Evolutionary conservation across 2,329 filamentous ascomycete genomes (phyloP).

Genomic region (Hypocrella siamensis): DNA sequence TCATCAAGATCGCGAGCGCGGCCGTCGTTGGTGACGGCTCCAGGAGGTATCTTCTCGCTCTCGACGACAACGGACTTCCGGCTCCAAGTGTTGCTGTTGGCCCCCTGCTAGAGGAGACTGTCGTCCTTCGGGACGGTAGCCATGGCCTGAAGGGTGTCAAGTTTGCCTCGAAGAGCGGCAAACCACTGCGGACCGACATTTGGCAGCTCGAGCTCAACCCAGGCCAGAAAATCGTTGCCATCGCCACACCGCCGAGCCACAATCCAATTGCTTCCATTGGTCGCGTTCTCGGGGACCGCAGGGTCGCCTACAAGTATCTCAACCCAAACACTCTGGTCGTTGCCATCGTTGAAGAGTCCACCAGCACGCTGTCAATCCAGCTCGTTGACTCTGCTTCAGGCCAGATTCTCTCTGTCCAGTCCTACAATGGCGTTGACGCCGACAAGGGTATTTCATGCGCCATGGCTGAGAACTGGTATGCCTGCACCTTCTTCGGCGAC

Average conservation of each 20-base stretch:
- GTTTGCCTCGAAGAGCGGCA: conserved; percentile 27
- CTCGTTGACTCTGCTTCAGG: conserved; percentile 80
- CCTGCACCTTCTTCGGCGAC: conserved; percentile 61
- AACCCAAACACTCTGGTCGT: conserved; percentile 75
- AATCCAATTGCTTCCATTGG: conserved; percentile 92
- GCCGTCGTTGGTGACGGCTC: conserved; percentile 35
- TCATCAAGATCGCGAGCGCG: conserved; percentile 17
- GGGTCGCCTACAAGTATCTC: conserved; percentile 95
- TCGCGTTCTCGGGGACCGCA: conserved; percentile 76
- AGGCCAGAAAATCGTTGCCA: conserved; percentile 50
- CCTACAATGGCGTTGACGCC: conserved; percentile 59
- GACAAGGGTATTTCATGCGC: conserved; percentile 59
- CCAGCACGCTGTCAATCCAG: conserved; percentile 52
- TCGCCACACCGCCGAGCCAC: conserved; percentile 54
- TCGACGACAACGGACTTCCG: conserved; percentile 31
- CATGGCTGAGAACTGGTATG: conserved; percentile 90
- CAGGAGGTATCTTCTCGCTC: conserved; percentile 37
- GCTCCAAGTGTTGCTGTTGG: conserved; percentile 28
- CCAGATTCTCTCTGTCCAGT: conserved; percentile 55
- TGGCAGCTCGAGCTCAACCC: conserved; percentile 61
- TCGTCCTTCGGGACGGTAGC: conserved; percentile 35
- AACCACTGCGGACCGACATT: conserved; percentile 28
- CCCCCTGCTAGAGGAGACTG: conserved; percentile 32
- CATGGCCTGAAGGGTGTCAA: conserved; percentile 39
- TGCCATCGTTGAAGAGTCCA: conserved; percentile 45